Conservation (phyloP, 1,284 basidiomycete species). For the Sphaerobolus stellatus region DNA sequence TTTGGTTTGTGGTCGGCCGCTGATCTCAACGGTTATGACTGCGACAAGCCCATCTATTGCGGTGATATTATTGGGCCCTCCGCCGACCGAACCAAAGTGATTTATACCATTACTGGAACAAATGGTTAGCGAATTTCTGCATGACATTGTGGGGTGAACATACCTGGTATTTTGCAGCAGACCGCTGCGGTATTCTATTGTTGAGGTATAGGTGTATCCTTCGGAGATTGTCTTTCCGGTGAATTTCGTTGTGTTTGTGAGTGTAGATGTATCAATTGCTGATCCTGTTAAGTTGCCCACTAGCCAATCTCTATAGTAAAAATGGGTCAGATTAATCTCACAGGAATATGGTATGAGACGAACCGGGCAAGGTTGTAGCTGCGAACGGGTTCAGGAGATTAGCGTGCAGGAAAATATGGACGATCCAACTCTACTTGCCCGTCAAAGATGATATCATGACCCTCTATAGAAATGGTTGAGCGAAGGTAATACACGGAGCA, state of each 20-base stretch:
- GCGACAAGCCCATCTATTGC: slow-evolving; percentile 87
- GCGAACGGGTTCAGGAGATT: background rate
- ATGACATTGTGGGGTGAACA: background rate
- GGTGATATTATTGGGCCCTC: slow-evolving; percentile 46
- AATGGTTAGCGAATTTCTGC: background rate
- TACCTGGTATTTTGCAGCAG: slow-evolving; percentile 60
- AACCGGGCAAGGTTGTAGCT: slow-evolving; percentile 59
- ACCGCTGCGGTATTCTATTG: slow-evolving; percentile 66
- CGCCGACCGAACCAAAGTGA: slow-evolving; percentile 64
- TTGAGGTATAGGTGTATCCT: slow-evolving; percentile 71
- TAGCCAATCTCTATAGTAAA: slow-evolving; percentile 64
- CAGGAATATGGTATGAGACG: slow-evolving; percentile 27
- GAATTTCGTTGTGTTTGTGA: slow-evolving; percentile 61
- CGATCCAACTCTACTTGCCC: slow-evolving; percentile 39
- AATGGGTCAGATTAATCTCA: slow-evolving; percentile 12
- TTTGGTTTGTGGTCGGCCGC: slow-evolving; percentile 26
- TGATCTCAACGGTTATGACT: slow-evolving; percentile 73
- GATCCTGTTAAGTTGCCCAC: slow-evolving; percentile 74
- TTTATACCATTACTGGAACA: slow-evolving; percentile 63
- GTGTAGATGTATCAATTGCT: slow-evolving; percentile 49
- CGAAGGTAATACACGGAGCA: background rate
- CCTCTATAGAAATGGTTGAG: slow-evolving; percentile 24
- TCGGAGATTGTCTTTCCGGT: slow-evolving; percentile 54
- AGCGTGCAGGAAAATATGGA: slow-evolving; percentile 1
- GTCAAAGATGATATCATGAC: slow-evolving; percentile 57